These are phyloP conservation scores for Dimargaris cristalligena DNA, from an alignment of 192 early-diverging fungal genomes.

Conservation along the genomic window DNA sequence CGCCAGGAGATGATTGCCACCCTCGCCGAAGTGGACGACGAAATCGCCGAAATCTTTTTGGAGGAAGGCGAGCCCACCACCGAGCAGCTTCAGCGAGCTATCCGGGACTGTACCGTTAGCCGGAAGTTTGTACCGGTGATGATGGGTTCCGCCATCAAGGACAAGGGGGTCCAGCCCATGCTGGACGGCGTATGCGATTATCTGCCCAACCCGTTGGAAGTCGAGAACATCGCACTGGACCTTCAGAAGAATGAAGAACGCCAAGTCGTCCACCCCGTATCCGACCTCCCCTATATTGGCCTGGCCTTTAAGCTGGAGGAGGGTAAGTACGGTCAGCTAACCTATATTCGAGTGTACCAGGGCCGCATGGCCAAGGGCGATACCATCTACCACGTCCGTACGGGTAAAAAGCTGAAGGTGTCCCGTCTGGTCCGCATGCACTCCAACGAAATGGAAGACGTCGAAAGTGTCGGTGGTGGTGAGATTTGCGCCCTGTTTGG, in stretches of 20 bases:
- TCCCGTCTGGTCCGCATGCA: slow-evolving; percentile 96
- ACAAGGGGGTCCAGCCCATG: slow-evolving; percentile 63
- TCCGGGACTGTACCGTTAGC: slow-evolving; percentile 60
- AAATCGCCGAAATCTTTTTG: slow-evolving; percentile 68
- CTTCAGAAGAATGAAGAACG: slow-evolving; percentile 41
- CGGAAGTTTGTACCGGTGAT: slow-evolving; percentile 69
- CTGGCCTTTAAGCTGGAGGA: slow-evolving; percentile 87
- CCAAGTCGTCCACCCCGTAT: slow-evolving; percentile 40
- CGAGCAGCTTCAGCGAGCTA: slow-evolving; percentile 51
- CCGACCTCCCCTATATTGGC: slow-evolving; percentile 60
- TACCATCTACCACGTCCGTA: slow-evolving; percentile 73
- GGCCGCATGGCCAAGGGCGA: slow-evolving; percentile 75
- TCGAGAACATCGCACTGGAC: slow-evolving; percentile 56
- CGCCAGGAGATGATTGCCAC: slow-evolving; percentile 57
- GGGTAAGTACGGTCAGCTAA: slow-evolving; percentile 88
- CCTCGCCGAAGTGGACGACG: slow-evolving; percentile 69
- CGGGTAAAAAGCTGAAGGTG: slow-evolving; percentile 88
- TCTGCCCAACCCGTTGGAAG: slow-evolving; percentile 55
- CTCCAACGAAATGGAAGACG: slow-evolving; percentile 96
- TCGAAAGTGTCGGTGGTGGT: slow-evolving; percentile 76
- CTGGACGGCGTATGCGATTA: slow-evolving; percentile 54
- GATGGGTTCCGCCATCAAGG: slow-evolving; percentile 75
- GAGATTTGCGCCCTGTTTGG: slow-evolving; percentile 98
- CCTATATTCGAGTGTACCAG: slow-evolving; percentile 94
- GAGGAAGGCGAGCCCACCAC: slow-evolving; percentile 49